Evolutionary conservation across 2,329 filamentous ascomycete species (phyloP).

Genomic region (Lecanoromycetidae sp.): DNA sequence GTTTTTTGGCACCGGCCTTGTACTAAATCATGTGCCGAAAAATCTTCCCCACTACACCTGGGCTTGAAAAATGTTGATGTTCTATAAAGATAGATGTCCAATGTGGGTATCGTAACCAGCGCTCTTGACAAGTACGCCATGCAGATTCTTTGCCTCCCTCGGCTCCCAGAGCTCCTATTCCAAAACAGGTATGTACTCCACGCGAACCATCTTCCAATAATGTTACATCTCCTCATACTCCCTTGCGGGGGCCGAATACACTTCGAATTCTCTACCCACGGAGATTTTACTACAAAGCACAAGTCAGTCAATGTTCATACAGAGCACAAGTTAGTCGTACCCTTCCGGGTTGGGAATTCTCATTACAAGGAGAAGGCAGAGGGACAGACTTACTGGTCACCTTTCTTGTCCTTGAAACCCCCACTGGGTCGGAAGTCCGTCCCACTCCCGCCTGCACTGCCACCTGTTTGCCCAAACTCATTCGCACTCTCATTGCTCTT

Average conservation of each 20-base stretch:
- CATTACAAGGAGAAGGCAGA: not conserved
- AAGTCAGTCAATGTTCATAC: not conserved
- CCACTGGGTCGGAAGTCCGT: not conserved
- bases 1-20: no score
- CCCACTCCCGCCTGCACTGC: not conserved
- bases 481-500: slow-evolving; percentile 8
- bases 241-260: slow-evolving; percentile 12
- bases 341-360: not conserved
- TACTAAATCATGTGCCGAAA: no score
- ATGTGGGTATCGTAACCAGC: no score
- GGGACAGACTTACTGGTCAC: slow-evolving; percentile 10
- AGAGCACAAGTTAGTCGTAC: not conserved
- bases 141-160: no score
- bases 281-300: slow-evolving; percentile 8
- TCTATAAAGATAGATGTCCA: no score
- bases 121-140: no score
- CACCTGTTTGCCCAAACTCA: no score
- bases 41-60: no score
- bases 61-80: no score
- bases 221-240: slow-evolving; percentile 13
- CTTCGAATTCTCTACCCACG: slow-evolving; percentile 14
- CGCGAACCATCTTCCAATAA: not conserved
- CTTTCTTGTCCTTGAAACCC: slow-evolving; percentile 4
- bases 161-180: no score
- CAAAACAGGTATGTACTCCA: no score